Percentiles rank a stretch among this genome's conserved stretches.
phyloP scores from a whole-genome alignment of 148 eudicot genomes.

The Pharnaceum exiguum region DNA sequence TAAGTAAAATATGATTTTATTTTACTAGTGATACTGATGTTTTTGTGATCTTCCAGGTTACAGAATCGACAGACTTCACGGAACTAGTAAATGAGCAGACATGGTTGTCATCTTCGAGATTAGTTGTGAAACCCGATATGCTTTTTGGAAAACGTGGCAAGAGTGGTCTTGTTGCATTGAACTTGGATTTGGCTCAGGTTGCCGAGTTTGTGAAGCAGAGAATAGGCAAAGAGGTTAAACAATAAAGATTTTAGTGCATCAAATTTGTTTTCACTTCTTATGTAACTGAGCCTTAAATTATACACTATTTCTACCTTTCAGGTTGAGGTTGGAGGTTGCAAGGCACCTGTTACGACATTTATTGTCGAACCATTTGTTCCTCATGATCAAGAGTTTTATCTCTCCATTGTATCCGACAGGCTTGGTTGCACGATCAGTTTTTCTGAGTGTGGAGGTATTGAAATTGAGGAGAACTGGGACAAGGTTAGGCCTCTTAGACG shows the following conservation, averaged over 20 bases:
- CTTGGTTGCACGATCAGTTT: constrained; percentile 67
- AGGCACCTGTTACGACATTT: constrained; percentile 74
- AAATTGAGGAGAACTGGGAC: constrained; percentile 90
- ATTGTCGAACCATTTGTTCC: constrained; percentile 84
- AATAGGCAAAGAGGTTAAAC: constrained; percentile 58
- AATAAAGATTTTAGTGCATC: neutral
- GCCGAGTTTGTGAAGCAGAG: constrained; percentile 69
- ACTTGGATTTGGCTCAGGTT: constrained; percentile 79
- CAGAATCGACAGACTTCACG: constrained; percentile 53
- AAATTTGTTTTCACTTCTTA: neutral
- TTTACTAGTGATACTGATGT: neutral
- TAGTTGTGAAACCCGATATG: constrained; percentile 88
- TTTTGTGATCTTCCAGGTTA: constrained; percentile 34
- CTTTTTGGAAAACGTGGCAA: constrained; percentile 88
- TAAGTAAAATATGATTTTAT: neutral
- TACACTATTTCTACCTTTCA: constrained; percentile 17
- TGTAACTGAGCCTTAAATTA: neutral
- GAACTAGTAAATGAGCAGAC: constrained; percentile 56
- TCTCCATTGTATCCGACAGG: constrained; percentile 69
- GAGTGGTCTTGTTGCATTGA: constrained; percentile 76
- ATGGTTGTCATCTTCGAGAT: constrained; percentile 69
- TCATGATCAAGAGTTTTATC: constrained; percentile 70
- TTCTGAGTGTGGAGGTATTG: constrained; percentile 91
- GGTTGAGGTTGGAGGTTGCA: constrained; percentile 82
- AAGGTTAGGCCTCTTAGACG: constrained; percentile 35